These are phyloP conservation scores for Sclerotinia spermophila DNA, from an alignment of 2,329 filamentous ascomycete genomes.

Conservation along the genomic window DNA sequence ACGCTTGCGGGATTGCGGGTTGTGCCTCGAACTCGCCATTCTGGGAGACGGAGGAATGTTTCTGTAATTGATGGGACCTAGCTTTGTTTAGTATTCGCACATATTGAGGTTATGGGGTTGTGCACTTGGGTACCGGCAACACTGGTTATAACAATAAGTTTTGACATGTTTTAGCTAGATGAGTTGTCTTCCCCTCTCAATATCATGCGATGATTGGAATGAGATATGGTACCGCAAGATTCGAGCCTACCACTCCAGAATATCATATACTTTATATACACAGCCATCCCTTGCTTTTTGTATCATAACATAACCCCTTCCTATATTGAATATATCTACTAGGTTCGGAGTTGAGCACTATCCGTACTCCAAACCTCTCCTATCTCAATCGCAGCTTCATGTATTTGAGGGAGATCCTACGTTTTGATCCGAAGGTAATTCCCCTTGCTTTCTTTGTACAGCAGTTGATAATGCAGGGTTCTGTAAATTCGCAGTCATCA, in stretches of 20 bases:
- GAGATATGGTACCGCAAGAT: background rate
- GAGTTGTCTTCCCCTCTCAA: background rate
- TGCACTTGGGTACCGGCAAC: background rate
- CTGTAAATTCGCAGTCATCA: background rate
- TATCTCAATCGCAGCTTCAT: too few relatives aligned
- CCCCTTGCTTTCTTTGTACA: too few relatives aligned
- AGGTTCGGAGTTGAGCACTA: background rate
- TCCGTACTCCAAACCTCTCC: background rate
- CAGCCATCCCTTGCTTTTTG: background rate
- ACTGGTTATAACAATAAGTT: conserved; percentile 5
- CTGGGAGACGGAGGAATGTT: background rate
- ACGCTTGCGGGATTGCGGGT: conserved; percentile 43
- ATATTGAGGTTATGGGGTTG: background rate
- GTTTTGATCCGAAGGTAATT: background rate
- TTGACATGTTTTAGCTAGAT: background rate
- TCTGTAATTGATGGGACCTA: background rate
- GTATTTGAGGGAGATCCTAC: background rate
- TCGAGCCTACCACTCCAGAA: background rate
- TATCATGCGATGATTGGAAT: background rate
- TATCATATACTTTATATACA: background rate
- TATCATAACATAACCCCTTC: too few relatives aligned
- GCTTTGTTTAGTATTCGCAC: background rate
- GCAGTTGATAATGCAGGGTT: background rate
- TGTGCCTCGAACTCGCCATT: conserved; percentile 42
- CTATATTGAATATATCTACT: background rate